Evolutionary conservation across 345 rosid genomes (phyloP).

Genomic region (Jatropha curcas): DNA sequence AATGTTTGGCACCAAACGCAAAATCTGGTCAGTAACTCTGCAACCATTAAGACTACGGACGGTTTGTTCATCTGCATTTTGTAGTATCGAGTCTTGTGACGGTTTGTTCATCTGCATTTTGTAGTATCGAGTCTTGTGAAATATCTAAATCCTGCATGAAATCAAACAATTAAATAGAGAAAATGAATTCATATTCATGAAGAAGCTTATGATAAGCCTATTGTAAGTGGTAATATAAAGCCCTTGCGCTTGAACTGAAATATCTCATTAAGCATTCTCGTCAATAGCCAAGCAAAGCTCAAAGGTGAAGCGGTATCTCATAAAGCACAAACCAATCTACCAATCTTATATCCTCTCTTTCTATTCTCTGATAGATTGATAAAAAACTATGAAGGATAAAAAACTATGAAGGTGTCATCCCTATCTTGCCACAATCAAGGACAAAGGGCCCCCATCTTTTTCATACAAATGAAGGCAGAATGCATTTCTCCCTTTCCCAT

Average conservation of each 20-base stretch:
- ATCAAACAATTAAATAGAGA: not conserved
- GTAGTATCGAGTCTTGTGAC: too few species aligned
- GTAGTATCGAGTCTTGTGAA: constrained; percentile 87
- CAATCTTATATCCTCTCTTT: not conserved
- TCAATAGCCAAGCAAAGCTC: not conserved
- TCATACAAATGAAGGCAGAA: too few species aligned
- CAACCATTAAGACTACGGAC: constrained; percentile 99
- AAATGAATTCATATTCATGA: not conserved
- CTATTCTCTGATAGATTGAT: not conserved
- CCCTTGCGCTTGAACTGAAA: not conserved
- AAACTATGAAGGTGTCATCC: too few species aligned
- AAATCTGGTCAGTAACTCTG: constrained; percentile 97
- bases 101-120: constrained; percentile 90
- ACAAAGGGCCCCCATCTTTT: too few species aligned
- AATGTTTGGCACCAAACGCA: constrained; percentile 94
- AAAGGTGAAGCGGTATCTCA: not conserved
- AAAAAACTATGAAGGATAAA: not conserved
- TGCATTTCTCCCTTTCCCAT: too few species aligned
- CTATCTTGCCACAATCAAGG: too few species aligned
- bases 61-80: constrained; percentile 91
- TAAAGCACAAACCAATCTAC: not conserved
- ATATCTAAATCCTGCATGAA: constrained; percentile 82
- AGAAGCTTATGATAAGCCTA: not conserved
- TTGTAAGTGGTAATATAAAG: not conserved
- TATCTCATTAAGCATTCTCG: not conserved